These are phyloP conservation scores for Mycena alexandri DNA, from an alignment of 768 basidiomycete genomes.

Conservation along the genomic window DNA sequence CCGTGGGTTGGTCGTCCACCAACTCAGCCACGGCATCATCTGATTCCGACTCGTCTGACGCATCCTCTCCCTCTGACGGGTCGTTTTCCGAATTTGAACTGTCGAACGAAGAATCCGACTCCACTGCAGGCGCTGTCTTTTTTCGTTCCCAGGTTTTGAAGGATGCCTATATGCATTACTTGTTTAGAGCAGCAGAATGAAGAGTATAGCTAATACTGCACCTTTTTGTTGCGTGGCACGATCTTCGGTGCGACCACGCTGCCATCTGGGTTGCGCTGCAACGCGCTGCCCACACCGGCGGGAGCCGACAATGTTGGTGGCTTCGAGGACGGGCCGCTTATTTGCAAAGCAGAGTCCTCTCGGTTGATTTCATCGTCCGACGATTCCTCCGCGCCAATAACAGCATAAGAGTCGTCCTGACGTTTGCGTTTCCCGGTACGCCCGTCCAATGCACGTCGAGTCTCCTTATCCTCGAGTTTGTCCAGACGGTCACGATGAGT, in stretches of 20 bases:
- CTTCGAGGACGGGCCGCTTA: conserved; percentile 31
- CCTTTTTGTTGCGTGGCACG: conserved; percentile 59
- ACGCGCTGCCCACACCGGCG: conserved; percentile 68
- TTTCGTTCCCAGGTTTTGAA: conserved; percentile 64
- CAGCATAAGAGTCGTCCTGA: conserved; percentile 52
- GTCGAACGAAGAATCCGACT: conserved; percentile 76
- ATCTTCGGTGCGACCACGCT: conserved; percentile 64
- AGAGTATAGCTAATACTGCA: conserved; percentile 41
- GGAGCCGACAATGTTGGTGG: conserved; percentile 30
- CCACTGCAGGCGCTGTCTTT: conserved; percentile 45
- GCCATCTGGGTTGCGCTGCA: conserved; percentile 77
- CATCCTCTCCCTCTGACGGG: conserved; percentile 44
- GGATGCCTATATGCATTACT: conserved; percentile 47
- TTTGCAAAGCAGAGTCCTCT: conserved; percentile 30
- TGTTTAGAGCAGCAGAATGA: conserved; percentile 21
- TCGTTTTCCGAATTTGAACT: conserved; percentile 85
- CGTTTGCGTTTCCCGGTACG: conserved; percentile 64
- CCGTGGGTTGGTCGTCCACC: conserved; percentile 34
- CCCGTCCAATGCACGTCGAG: conserved; percentile 66
- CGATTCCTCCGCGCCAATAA: conserved; percentile 50
- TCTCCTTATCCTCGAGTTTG: conserved; percentile 69
- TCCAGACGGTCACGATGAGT: conserved; percentile 74
- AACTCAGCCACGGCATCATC: conserved; percentile 43
- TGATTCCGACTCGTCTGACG: conserved; percentile 36
- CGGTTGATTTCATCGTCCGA: conserved; percentile 35